Evolutionary conservation across 75 land plant species (phyloP), one percentile per base, ranked within the genome.

Genomic region (Selaginella tamariscina): DNA sequence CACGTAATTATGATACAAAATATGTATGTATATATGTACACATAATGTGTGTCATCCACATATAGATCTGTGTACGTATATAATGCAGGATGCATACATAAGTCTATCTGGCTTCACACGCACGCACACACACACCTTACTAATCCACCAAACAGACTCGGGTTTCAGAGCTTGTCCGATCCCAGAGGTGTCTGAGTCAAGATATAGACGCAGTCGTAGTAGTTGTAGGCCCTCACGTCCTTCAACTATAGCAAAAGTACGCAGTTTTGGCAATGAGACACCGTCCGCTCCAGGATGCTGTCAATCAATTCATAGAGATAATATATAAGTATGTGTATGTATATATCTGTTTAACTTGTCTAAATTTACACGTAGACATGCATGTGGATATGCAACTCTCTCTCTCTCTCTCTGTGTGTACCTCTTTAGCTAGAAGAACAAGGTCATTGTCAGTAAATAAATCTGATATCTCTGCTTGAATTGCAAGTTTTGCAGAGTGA

Each of bases 161-260:
- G 69, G 81, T 22, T 68, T 82, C 13, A 56, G 32, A 24, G 56
- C 30, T 39, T 15, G 5, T 5, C 15, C 49, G 49, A 5, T 39
- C 49, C n/a, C n/a, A n/a, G 49, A 39, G 15, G 49, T 5, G 49
- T 39, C 49, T 15, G 49, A 39, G 11, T 66, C 75, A 21, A 88
- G 74, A 64, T 71, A 84, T 70, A 82, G 74, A 63, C 87, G 73
- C 13, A 92, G 65, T 60, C 72, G 78, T 18, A 92, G 68, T 9
- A 63, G 69, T 63, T 70, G 69, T 62, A 65, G 66, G 22, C 80
- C 80, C 32, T 89, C 84, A 55, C 82, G 73, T 56, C 78, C 71
- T 56, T 93, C 91, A 31, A 85, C 90, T 63, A 85, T 67, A 55
- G 83, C 98, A 86, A 93, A 86, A 18, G 88, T 87, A 86, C 89